A percentile compares a stretch with the other conserved stretches of the same genome.
Evolutionary conservation across 805 yeast species (phyloP).

Genomic region (Hanseniaspora valbyensis): DNA sequence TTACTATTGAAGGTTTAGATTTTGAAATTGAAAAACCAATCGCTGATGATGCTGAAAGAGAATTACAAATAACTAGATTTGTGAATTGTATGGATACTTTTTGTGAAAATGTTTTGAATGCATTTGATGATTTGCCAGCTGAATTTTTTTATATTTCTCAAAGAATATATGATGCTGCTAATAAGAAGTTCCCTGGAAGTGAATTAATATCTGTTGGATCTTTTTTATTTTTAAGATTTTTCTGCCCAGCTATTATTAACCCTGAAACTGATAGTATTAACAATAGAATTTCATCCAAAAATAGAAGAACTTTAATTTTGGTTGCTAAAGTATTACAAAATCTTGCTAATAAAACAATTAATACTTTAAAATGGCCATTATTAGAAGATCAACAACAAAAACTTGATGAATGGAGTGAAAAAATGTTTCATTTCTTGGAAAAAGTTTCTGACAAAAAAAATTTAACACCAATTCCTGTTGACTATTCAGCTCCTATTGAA

Average conservation of each 20-base stretch:
- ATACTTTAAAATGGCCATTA: slow-evolving; percentile 53
- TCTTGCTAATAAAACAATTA: slow-evolving; percentile 71
- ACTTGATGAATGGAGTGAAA: slow-evolving; percentile 31
- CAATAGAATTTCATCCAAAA: slow-evolving; percentile 28
- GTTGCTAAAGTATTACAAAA: slow-evolving; percentile 76
- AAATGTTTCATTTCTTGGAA: slow-evolving; percentile 35
- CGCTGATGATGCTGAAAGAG: slow-evolving; percentile 32
- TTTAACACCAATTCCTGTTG: slow-evolving; percentile 21
- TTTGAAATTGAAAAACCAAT: slow-evolving; percentile 55
- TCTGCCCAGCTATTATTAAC: slow-evolving; percentile 82
- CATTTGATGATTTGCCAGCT: slow-evolving; percentile 50
- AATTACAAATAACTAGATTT: slow-evolving; percentile 37
- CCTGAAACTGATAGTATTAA: slow-evolving; percentile 48
- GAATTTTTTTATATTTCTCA: slow-evolving; percentile 64
- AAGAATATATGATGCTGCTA: slow-evolving; percentile 47
- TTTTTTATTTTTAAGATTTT: slow-evolving; percentile 65
- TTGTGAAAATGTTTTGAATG: slow-evolving; percentile 47
- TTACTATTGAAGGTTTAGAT: slow-evolving; percentile 39
- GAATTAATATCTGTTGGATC: slow-evolving; percentile 71
- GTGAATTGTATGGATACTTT: slow-evolving; percentile 45
- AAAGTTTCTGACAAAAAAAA: slow-evolving; percentile 26
- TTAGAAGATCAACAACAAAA: slow-evolving; percentile 35
- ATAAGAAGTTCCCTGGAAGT: slow-evolving; percentile 54
- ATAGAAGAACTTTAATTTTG: slow-evolving; percentile 59
- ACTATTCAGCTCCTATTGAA: slow-evolving; percentile 20